Base-by-base conservation (phyloP, 306 rosid genomes). In the Dryas alaskensis region DNA sequence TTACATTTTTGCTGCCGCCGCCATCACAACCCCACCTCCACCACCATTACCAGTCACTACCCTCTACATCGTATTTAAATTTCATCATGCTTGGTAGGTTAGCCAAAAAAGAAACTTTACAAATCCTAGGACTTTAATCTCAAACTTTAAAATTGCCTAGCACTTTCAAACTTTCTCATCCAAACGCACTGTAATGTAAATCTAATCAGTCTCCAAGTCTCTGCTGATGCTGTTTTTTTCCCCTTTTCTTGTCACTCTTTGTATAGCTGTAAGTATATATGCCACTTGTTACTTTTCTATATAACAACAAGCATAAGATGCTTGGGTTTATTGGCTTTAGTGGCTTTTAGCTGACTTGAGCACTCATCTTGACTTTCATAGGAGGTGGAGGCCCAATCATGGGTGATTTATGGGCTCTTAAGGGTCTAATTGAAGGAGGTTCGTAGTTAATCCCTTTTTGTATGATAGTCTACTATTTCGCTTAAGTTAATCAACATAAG, bases 361-460 rank as follows among this genome's bases (percentile, higher is more conserved):
- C 80, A 53, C 68, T 61, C 43, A 39, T 59, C 60, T 70, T 78
- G 57, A 72, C 76, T 76, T 59, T 47, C 75, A 78, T 78, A 94
- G 98, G 97, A 73, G 98, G 97, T 63, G 96, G 97, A 47, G 97
- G 98, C 80, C 95, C 98, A n/a, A 91, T 94, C 65, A 86, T 94
- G 98, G 92, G 96, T 71, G 97, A 93, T 85, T 89, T 94, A 78
- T 94, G 98, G 98, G 98, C 97, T 42, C 82, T 94, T 85, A 94
- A 91, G 82, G 97, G 98, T 77, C 90, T 94, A 59, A 83, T 94
- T 64, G 98, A 88, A 69, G 97, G 85, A 88, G 96, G 96, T 94
- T 64, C 67, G 74, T 37, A 59, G 50, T 75, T 50, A 51, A 69
- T 71, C 76, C 25, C 54, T 37, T 45, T 77, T 27, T 49, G 19